Evolutionary conservation across 306 rosid genomes (phyloP), one percentile per base, ranked within the genome.

Genomic region (Macrotyloma uniflorum): DNA sequence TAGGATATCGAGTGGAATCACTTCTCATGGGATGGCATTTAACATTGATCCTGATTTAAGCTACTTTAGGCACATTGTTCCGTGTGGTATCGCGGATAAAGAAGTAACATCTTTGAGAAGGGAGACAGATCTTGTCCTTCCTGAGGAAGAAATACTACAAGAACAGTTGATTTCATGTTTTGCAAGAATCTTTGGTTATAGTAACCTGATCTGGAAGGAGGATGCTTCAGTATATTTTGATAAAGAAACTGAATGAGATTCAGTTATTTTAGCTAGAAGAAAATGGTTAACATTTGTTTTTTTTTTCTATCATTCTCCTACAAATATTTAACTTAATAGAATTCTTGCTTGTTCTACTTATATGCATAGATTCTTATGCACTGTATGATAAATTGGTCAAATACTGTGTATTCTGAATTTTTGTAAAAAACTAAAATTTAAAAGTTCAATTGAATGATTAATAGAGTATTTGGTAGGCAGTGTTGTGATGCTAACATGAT

Each of bases 1-100:
- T 38, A 87, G 80, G 66, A 90, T 94, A 74, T 92, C 97, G 0
- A 67, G 47, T 82, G 97, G 97, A 72, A 82, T 95, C 76, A 89
- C 96, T 19, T 89, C 97, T 67, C 95, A 92, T 83, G 98, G 98
- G 38, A 50, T 92, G 86, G 97, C 98, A 38, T 92, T 92, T 74
- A 95, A 92, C 82, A 89, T 95, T 42, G 93, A 93, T 86, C 96
- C 94, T 72, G 91, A 95, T 88, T 77, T 95, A 82, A 84, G 71
- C 69, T 93, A 88, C 81, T 93, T 91, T 80, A 82, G 79, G 84
- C 91, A 91, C 74, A 93, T 95, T 70, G 93, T 93, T 71, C 99
- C 99, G 40, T 95, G 99, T 76, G 98, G 98, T 66, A 88, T 93
- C 50, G 66, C 87, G 2, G 77, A 91, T 88, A 91, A 93, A 88